Evolutionary conservation across 495 filamentous ascomycete genomes (phyloP).

Genomic region (Sordaria brevicollis): DNA sequence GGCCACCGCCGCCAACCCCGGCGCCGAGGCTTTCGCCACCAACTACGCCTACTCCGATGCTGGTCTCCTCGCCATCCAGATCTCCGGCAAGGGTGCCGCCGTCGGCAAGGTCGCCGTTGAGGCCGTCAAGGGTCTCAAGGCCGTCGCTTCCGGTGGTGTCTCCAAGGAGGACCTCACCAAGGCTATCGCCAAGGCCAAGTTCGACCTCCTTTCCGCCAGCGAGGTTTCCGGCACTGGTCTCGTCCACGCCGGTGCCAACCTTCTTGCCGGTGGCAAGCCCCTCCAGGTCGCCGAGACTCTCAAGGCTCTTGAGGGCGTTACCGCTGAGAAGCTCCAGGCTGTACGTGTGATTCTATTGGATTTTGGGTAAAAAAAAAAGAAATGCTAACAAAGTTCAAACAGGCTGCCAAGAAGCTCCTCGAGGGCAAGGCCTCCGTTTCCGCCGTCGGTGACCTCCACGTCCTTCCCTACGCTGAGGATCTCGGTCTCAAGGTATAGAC

Average conservation of each 20-base stretch:
- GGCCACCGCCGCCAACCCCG: constrained; percentile 53
- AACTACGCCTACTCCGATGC: constrained; percentile 89
- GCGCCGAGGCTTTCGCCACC: constrained; percentile 55
- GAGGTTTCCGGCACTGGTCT: constrained; percentile 67
- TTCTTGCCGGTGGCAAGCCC: constrained; percentile 70
- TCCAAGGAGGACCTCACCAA: constrained; percentile 80
- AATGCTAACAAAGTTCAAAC: constrained; percentile 14
- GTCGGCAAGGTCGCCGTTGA: constrained; percentile 48
- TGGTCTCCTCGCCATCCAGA: constrained; percentile 73
- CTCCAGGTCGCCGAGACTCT: constrained; percentile 78
- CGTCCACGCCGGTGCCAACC: constrained; percentile 37
- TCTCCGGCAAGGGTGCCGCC: constrained; percentile 60
- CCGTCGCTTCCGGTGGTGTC: constrained; percentile 61
- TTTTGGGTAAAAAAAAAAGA: constrained; percentile 3
- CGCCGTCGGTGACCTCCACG: constrained; percentile 76
- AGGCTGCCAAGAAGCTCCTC: constrained; percentile 79
- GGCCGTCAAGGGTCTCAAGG: constrained; percentile 72
- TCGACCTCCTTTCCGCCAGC: constrained; percentile 75
- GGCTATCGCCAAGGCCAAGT: constrained; percentile 87
- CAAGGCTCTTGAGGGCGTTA: constrained; percentile 70
- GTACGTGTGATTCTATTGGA: constrained; percentile 43
- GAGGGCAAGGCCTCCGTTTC: constrained; percentile 81
- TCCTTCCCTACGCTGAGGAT: constrained; percentile 87
- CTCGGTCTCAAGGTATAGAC: constrained; percentile 88
- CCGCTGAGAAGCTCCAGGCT: constrained; percentile 72